Evolutionary conservation across 352 stramenopile genomes (phyloP).

Genomic region (Phytophthora syringae): DNA sequence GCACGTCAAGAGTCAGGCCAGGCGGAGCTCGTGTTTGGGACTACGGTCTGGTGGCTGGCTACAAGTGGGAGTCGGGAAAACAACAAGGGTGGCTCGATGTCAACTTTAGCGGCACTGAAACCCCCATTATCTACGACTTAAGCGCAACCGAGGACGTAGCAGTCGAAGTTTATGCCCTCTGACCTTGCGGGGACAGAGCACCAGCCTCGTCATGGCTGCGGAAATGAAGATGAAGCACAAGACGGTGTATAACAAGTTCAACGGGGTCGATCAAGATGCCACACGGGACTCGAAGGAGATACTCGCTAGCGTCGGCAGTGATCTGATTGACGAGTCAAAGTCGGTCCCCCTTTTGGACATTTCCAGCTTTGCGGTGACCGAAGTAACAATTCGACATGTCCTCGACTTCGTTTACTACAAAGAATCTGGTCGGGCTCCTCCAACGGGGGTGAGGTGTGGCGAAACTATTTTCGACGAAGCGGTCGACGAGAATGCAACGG

Average conservation of each 20-base stretch:
- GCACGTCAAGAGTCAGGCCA: neutral
- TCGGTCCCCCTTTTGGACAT: neutral
- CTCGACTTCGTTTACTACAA: conserved; percentile 9
- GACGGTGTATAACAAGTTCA: conserved; percentile 14
- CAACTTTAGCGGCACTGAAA: neutral
- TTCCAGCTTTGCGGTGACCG: neutral
- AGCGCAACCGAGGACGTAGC: conserved; percentile 4
- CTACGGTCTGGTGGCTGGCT: conserved; percentile 18
- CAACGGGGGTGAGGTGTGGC: neutral
- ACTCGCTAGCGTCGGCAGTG: neutral
- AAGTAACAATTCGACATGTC: neutral
- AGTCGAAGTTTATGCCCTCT: conserved; percentile 17
- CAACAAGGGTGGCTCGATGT: too few relatives aligned
- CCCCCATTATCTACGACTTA: neutral
- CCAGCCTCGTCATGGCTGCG: conserved; percentile 9
- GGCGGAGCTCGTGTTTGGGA: conserved; percentile 12
- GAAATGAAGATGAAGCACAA: conserved; percentile 3
- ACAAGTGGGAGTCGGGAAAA: neutral
- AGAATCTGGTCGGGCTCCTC: neutral
- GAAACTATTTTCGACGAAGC: neutral
- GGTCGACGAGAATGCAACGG: too few relatives aligned
- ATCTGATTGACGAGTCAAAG: neutral
- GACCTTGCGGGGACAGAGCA: conserved; percentile 6
- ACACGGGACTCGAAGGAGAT: neutral
- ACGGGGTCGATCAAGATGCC: neutral